Evolutionary conservation across 2,329 filamentous ascomycete genomes (phyloP), one percentile per base, ranked within the genome.

Genomic region (Pyrenochaeta sp.): DNA sequence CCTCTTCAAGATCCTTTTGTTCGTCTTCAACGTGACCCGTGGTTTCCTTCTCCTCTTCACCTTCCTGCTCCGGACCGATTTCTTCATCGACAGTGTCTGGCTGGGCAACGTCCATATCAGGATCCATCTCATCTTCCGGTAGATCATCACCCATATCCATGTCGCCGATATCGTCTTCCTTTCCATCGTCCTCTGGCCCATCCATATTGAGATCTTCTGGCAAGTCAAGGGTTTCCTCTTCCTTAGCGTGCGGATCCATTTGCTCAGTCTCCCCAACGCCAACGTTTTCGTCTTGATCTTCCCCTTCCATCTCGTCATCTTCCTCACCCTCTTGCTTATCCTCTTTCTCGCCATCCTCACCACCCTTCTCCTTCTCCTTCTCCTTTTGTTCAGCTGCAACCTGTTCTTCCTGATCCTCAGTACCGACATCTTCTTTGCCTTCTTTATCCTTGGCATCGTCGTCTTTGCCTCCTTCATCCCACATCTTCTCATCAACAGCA

Each of bases 401-500:
- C 37, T 75, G 65, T 38, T 78, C 73, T 17, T 78, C 70, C 20
- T 77, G 64, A 17, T 72, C 80, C 72, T 58, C 77, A 54, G 73
- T 82, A 57, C 72, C 76, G 29, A 75, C 65, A 28, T 69, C 70
- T 8, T 75, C 81, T 41, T 91, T 85, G 5, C 84, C 86, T 63
- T 90, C 79, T 62, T 90, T 88, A 30, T 96, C 88, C 57, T 94
- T 94, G 34, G 93, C 88, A 1, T 88, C 85, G 34, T 92, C 85
- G 30, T 92, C 81, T 34, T 87, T 80, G 29, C 90, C 86, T 31
- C 86, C 85, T 26, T 91, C 92, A 71, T 99, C 92, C 94, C 94
- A 99, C 82, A 97, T 91, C 78, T 97, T 99, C 75, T 99, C 95
- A 67, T 99, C 95, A 1, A 97, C 88, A 14, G 93, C 89, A 11